A percentile compares a stretch with the other conserved stretches of the same genome.
These are phyloP conservation scores for Oryza brachyantha DNA, from an alignment of 176 grass and related monocot genomes.

Conservation along the genomic window DNA sequence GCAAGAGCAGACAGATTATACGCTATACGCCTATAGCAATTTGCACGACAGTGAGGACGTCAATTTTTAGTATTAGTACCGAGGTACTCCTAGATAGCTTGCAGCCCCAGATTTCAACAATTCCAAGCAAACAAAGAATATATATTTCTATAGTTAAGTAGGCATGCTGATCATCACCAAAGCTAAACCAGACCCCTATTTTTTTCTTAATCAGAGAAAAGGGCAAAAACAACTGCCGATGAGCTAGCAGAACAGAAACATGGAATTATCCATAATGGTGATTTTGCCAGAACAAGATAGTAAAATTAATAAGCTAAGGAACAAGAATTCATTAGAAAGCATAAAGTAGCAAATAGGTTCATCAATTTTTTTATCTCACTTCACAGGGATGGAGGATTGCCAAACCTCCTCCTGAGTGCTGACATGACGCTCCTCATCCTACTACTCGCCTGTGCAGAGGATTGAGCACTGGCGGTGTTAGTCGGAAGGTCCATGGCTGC, in stretches of 20 bases:
- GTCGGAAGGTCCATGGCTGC: constrained; percentile 34
- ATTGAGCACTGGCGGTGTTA: constrained; percentile 29
- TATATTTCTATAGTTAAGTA: neutral
- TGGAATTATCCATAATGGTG: constrained; percentile 25
- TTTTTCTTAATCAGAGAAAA: neutral
- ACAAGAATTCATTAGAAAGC: constrained; percentile 33
- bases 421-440: constrained; percentile 58
- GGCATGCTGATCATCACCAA: neutral
- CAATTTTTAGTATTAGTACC: neutral
- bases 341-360: constrained; percentile 27
- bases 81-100: neutral
- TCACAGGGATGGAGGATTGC: constrained; percentile 41
- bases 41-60: neutral
- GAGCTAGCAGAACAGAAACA: neutral
- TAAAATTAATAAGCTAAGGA: constrained; percentile 38
- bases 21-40: neutral
- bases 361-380: constrained; percentile 38
- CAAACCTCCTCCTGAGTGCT: constrained; percentile 46
- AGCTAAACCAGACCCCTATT: neutral
- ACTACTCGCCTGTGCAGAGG: constrained; percentile 30
- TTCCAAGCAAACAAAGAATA: neutral
- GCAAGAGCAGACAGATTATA: neutral
- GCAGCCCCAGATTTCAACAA: neutral
- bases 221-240: neutral
- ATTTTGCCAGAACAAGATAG: neutral